Conservation (phyloP, 2,329 filamentous ascomycete genomes). For the Arthroderma sp. region DNA sequence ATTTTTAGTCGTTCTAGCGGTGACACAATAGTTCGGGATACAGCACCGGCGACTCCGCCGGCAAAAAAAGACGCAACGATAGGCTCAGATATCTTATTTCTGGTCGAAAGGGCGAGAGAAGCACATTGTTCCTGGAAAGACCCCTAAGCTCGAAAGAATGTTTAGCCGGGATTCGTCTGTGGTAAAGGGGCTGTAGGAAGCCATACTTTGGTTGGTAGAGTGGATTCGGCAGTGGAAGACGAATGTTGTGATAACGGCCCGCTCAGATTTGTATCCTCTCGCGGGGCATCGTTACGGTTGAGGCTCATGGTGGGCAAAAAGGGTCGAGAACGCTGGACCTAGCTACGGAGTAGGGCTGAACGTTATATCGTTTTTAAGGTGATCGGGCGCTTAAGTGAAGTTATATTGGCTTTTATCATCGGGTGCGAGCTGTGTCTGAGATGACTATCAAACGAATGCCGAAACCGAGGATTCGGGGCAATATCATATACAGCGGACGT, state of each 20-base stretch:
- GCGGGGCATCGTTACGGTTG: slow-evolving; percentile 4
- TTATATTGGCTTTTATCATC: too few species aligned
- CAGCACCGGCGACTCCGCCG: slow-evolving; percentile 84
- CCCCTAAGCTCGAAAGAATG: too few species aligned
- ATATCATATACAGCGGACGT: too few species aligned
- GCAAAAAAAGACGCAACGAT: slow-evolving; percentile 86
- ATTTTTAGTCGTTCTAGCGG: slow-evolving; percentile 94
- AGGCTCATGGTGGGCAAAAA: slow-evolving; percentile 5
- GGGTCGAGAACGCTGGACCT: neutral
- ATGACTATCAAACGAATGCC: too few species aligned
- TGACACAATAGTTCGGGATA: slow-evolving; percentile 95
- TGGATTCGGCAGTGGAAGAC: neutral
- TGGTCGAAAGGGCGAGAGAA: slow-evolving; percentile 8
- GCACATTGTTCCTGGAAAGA: neutral
- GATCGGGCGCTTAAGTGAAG: too few species aligned
- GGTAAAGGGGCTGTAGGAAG: neutral
- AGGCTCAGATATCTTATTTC: slow-evolving; percentile 53
- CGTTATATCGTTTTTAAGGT: too few species aligned
- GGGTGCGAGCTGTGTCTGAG: too few species aligned
- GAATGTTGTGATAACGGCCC: too few species aligned
- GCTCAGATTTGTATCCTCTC: neutral
- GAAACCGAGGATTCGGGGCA: too few species aligned
- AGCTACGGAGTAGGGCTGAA: too few species aligned
- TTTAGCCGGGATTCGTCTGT: neutral
- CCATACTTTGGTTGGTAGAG: slow-evolving; percentile 1